Percentiles rank a stretch among this genome's conserved stretches.
Evolutionary conservation across 495 filamentous ascomycete genomes (phyloP).

Genomic region (Hypoxylon subgilvum): DNA sequence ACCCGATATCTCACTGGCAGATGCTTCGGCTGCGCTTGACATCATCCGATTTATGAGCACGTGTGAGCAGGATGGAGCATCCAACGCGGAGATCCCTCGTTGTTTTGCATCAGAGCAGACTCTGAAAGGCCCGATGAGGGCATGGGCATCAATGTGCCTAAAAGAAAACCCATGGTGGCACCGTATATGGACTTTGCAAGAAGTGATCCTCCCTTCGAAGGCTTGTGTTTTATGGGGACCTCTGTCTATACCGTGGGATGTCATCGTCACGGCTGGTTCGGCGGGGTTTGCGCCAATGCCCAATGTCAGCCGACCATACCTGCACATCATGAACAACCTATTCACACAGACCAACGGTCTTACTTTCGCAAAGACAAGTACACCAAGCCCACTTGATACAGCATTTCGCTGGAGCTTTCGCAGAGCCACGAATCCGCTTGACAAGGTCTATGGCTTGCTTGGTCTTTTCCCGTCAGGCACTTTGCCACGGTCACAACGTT

Average conservation of each 20-base stretch:
- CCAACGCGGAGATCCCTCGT: too few species aligned
- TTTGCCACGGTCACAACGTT: background rate
- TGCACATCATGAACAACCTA: background rate
- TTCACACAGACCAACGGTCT: background rate
- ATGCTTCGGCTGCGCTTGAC: too few species aligned
- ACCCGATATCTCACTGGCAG: too few species aligned
- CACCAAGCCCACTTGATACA: background rate
- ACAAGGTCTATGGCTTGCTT: background rate
- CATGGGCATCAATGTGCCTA: background rate
- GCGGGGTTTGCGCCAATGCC: too few species aligned
- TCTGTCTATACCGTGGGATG: background rate
- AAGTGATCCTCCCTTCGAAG: background rate
- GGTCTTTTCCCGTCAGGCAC: constrained; percentile 2
- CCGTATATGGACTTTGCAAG: constrained; percentile 1
- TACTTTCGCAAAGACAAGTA: background rate
- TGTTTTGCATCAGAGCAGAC: too few species aligned
- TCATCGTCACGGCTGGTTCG: background rate
- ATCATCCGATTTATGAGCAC: too few species aligned
- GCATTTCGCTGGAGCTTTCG: constrained; percentile 1
- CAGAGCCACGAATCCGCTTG: background rate
- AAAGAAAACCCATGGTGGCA: background rate
- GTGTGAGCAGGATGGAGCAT: too few species aligned
- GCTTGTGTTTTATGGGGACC: background rate
- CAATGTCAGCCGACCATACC: background rate
- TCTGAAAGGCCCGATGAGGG: too few species aligned